Conservation (phyloP, 345 rosid species). For the Erysimum cheiranthoides region DNA sequence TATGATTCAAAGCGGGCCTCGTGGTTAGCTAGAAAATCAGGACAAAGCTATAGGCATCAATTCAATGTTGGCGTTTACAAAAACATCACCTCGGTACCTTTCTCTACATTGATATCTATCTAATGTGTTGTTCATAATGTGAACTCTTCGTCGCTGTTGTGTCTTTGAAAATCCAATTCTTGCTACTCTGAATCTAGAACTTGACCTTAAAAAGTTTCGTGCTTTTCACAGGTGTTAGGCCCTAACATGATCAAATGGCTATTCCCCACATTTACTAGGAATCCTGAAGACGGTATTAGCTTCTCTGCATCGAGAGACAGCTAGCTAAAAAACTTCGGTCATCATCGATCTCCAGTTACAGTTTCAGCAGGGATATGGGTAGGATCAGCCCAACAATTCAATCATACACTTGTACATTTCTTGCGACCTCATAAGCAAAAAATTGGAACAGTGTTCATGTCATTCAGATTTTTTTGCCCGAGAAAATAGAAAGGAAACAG, state of each 20-base stretch:
- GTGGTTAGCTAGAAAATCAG: conserved; percentile 91
- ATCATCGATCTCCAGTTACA: neutral
- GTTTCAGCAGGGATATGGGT: conserved; percentile 1
- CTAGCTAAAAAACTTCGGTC: conserved; percentile 33
- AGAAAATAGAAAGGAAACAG: neutral
- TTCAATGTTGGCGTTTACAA: conserved; percentile 63
- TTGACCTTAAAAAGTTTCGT: conserved; percentile 23
- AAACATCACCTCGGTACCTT: conserved; percentile 65
- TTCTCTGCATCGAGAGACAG: conserved; percentile 59
- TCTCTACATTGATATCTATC: conserved; percentile 24
- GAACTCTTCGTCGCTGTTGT: conserved; percentile 5
- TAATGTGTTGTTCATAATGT: neutral
- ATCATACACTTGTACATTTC: conserved; percentile 39
- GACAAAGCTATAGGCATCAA: conserved; percentile 73
- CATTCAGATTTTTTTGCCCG: neutral
- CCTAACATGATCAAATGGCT: conserved; percentile 80
- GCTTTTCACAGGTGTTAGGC: conserved; percentile 71
- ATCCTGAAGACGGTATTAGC: conserved; percentile 69
- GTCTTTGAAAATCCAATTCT: neutral
- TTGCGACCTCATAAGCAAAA: conserved; percentile 24
- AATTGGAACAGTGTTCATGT: neutral
- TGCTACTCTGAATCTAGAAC: neutral
- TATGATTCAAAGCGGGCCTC: conserved; percentile 68
- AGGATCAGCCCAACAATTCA: conserved; percentile 24
- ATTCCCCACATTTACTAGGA: conserved; percentile 64